phyloP scores from a whole-genome alignment of 345 rosid species.

The Erysimum cheiranthoides region DNA sequence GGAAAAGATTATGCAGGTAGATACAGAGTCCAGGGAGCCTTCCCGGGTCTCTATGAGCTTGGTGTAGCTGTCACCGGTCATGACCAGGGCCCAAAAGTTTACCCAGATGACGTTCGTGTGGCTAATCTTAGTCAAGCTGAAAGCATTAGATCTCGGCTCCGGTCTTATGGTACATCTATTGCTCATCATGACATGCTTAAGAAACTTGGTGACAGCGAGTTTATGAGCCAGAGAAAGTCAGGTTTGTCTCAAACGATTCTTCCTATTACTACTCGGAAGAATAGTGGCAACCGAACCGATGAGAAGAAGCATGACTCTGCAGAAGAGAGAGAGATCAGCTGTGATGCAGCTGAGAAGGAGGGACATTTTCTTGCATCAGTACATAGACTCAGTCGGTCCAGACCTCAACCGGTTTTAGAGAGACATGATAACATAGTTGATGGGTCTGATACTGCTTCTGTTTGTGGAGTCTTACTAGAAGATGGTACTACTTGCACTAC shows the following conservation, averaged over 20 bases:
- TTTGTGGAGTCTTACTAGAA: conserved; percentile 58
- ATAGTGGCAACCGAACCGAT: conserved; percentile 54
- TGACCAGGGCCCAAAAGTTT: conserved; percentile 49
- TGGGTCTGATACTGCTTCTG: conserved; percentile 37
- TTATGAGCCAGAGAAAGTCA: conserved; percentile 38
- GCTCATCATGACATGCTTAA: conserved; percentile 57
- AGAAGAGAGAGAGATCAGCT: conserved; percentile 28
- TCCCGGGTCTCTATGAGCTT: conserved; percentile 77
- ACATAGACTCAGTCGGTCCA: conserved; percentile 57
- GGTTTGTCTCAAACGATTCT: conserved; percentile 46
- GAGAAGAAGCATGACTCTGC: conserved; percentile 42
- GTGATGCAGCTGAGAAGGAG: conserved; percentile 45
- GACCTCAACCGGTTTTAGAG: conserved; percentile 59
- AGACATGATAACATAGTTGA: conserved; percentile 17
- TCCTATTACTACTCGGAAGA: conserved; percentile 47
- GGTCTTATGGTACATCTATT: conserved; percentile 66
- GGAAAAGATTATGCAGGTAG: conserved; percentile 66
- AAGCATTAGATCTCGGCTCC: conserved; percentile 67
- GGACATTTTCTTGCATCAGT: conserved; percentile 43
- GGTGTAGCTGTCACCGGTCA: conserved; percentile 48
- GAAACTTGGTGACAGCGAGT: conserved; percentile 51
- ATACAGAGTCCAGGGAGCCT: conserved; percentile 64
- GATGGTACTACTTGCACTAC: conserved; percentile 59
- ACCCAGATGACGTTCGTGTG: conserved; percentile 43
- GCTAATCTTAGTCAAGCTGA: conserved; percentile 78